Conservation (phyloP, 768 basidiomycete species). For the Tricholoma bakamatsutake region DNA sequence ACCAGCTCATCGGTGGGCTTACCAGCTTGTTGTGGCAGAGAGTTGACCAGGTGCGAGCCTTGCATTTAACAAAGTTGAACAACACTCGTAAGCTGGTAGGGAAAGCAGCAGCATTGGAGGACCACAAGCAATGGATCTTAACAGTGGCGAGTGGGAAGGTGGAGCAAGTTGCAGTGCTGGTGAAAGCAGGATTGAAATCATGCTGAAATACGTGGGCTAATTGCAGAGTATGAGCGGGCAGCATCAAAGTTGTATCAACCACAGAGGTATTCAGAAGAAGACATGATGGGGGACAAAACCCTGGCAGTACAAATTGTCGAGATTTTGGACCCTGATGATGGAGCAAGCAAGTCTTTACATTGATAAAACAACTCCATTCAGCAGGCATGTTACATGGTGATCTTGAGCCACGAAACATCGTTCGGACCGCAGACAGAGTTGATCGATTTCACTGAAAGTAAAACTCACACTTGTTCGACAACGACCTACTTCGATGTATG, state of each 20-base stretch:
- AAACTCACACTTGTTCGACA: no score
- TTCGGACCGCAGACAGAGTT: no score
- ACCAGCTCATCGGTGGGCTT: constrained; percentile 8
- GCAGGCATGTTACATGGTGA: no score
- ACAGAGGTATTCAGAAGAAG: constrained; percentile 11
- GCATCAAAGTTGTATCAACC: constrained; percentile 12
- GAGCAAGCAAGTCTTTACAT: no score
- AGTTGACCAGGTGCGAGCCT: not conserved
- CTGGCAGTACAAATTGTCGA: no score
- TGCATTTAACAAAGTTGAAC: constrained; percentile 7
- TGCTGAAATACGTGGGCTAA: constrained; percentile 2
- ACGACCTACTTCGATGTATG: no score
- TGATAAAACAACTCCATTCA: no score
- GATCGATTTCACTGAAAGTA: no score
- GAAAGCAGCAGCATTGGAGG: not conserved
- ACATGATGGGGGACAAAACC: constrained; percentile 8
- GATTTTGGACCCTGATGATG: no score
- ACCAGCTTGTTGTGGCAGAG: not conserved
- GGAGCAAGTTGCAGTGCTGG: constrained; percentile 8
- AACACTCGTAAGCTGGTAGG: not conserved
- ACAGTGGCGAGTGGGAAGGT: constrained; percentile 11
- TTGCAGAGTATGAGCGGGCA: constrained; percentile 8
- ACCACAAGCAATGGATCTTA: no score
- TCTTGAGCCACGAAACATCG: no score
- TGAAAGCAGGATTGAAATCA: constrained; percentile 6